Conservation (phyloP, 208 protist species). For the Plasmodiophora brassicae region DNA sequence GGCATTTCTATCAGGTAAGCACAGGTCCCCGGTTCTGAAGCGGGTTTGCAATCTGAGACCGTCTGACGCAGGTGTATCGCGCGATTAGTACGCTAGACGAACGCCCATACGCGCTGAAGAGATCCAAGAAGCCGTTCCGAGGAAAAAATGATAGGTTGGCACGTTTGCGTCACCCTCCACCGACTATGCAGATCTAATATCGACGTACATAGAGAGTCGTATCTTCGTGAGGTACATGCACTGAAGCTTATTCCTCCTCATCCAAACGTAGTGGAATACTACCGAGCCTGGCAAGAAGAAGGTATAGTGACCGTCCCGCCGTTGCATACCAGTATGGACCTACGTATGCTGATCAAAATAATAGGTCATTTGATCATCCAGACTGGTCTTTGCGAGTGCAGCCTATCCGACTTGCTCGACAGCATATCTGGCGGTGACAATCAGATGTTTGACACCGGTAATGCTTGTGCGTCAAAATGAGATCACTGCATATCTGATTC, state of each 20-base stretch:
- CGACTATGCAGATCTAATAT: not conserved
- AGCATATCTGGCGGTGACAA: not conserved
- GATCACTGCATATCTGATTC: not conserved
- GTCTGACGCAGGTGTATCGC: not conserved
- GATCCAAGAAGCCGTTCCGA: not conserved
- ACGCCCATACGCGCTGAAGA: not conserved
- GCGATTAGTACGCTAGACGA: not conserved
- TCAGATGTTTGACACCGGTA: not conserved
- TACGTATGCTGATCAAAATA: not conserved
- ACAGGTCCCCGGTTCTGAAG: not conserved
- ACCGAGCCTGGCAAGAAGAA: not conserved
- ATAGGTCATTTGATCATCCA: not conserved
- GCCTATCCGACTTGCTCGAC: not conserved
- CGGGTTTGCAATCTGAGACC: not conserved
- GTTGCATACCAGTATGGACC: too few species aligned
- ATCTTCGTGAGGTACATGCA: not conserved
- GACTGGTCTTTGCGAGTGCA: not conserved
- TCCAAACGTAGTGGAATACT: not conserved
- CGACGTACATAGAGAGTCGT: not conserved
- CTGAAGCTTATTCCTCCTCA: not conserved
- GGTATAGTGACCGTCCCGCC: not conserved
- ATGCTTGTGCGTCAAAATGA: not conserved
- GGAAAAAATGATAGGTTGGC: not conserved
- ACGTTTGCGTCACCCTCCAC: not conserved
- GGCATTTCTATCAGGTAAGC: not conserved